Percentiles rank a stretch among this genome's conserved stretches.
These are phyloP conservation scores for Blumeria hordei DNA, from an alignment of 2,329 filamentous ascomycete species.

Conservation along the genomic window DNA sequence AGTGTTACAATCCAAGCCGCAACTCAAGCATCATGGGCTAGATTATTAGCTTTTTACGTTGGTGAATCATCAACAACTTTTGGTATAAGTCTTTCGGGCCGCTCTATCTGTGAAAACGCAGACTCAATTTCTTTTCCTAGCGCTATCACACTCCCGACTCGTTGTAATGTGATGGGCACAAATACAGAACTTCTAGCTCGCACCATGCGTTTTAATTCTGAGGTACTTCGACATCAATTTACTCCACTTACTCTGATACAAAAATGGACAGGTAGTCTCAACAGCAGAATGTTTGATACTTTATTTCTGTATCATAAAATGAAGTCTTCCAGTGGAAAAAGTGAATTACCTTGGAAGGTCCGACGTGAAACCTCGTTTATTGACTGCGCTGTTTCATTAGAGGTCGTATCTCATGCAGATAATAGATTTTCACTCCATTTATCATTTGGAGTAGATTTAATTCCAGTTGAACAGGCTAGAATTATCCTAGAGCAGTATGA, in stretches of 20 bases:
- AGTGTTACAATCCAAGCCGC: conserved; percentile 56
- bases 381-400: conserved; percentile 62
- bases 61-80: conserved; percentile 55
- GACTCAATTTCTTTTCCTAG: conserved; percentile 46
- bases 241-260: conserved; percentile 49
- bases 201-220: conserved; percentile 41
- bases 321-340: conserved; percentile 8
- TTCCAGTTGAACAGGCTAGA: conserved; percentile 44
- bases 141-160: conserved; percentile 56
- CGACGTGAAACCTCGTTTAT: conserved; percentile 41
- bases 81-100: conserved; percentile 57
- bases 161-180: conserved; percentile 27
- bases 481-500: conserved; percentile 52
- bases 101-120: conserved; percentile 33
- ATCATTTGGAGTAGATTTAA: conserved; percentile 35
- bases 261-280: conserved; percentile 39
- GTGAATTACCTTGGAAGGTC: conserved; percentile 28
- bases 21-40: conserved; percentile 56
- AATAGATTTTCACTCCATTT: conserved; percentile 34
- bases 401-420: conserved; percentile 34
- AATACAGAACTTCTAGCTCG: conserved; percentile 31
- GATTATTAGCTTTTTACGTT: conserved; percentile 49
- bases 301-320: conserved; percentile 61
- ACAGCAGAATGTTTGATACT: conserved; percentile 54
- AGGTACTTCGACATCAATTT: conserved; percentile 45